These are phyloP conservation scores for Pyrenula massariospora DNA, from an alignment of 495 filamentous ascomycete species.

Conservation along the genomic window DNA sequence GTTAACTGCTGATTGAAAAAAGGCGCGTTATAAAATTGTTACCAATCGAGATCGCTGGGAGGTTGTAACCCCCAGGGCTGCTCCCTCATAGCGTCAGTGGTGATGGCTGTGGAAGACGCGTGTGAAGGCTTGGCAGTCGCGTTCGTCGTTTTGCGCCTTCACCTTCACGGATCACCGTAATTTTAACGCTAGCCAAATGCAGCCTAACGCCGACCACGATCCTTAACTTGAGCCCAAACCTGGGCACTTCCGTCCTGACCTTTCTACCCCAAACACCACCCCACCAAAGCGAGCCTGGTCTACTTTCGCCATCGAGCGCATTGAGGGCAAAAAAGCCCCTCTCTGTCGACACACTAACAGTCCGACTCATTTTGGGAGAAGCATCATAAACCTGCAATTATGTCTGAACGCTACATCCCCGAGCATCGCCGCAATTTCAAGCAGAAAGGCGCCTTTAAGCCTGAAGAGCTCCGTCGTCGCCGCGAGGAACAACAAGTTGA, in stretches of 20 bases:
- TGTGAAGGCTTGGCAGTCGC: background rate
- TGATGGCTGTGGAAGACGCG: too few relatives aligned
- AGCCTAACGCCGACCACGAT: background rate
- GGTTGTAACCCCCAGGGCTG: too few relatives aligned
- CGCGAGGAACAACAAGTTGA: constrained; percentile 99
- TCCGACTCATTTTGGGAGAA: background rate
- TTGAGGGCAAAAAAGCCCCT: too few relatives aligned
- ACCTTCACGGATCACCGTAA: background rate
- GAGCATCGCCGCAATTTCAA: constrained; percentile 99
- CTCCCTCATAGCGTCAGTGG: too few relatives aligned
- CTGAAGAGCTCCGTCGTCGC: constrained; percentile 94
- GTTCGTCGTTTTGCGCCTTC: background rate
- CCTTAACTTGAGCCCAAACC: background rate
- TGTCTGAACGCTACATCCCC: constrained; percentile 98
- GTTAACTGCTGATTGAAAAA: too few relatives aligned
- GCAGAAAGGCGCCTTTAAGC: constrained; percentile 96
- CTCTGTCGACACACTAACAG: too few relatives aligned
- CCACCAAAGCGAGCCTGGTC: background rate
- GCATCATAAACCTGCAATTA: constrained; percentile 37
- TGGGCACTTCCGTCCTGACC: background rate
- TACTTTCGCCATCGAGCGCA: background rate
- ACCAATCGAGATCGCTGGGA: too few relatives aligned
- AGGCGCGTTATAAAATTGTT: too few relatives aligned
- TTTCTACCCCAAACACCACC: background rate
- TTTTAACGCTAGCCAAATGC: background rate